Percentiles rank a stretch among this genome's conserved stretches.
These are phyloP conservation scores for Chytriomyces sp. DNA, from an alignment of 192 early-diverging fungal species.

Conservation along the genomic window DNA sequence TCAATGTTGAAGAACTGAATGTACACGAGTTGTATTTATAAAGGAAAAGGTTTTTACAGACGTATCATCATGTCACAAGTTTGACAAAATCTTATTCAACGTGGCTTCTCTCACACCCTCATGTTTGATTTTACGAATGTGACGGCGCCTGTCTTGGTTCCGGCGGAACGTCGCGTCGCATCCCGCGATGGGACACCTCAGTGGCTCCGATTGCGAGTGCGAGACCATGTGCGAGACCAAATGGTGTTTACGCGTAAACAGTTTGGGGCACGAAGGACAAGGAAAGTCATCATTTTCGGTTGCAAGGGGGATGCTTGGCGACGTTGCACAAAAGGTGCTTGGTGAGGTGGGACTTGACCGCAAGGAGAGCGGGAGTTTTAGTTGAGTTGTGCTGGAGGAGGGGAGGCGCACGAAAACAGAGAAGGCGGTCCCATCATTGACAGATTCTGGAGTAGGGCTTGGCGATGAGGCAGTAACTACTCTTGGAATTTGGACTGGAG, in stretches of 20 bases:
- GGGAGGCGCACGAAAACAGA: too few relatives aligned
- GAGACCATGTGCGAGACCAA: slow-evolving; percentile 11
- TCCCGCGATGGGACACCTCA: slow-evolving; percentile 1
- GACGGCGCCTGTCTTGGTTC: slow-evolving; percentile 11
- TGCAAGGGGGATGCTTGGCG: not conserved
- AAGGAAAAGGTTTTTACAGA: too few relatives aligned
- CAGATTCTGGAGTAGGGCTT: not conserved
- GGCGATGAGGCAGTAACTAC: not conserved
- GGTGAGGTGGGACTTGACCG: not conserved
- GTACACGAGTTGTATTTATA: too few relatives aligned
- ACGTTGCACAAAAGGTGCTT: not conserved
- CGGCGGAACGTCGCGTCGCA: slow-evolving; percentile 17
- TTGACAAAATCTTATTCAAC: too few relatives aligned
- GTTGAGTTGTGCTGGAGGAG: not conserved
- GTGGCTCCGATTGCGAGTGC: not conserved
- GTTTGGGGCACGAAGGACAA: not conserved
- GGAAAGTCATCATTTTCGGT: not conserved
- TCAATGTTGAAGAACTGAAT: too few relatives aligned
- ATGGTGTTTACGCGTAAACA: not conserved
- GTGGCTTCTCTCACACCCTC: too few relatives aligned
- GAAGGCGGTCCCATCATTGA: not conserved
- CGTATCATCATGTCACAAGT: too few relatives aligned
- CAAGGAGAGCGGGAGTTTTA: not conserved
- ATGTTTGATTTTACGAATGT: slow-evolving; percentile 6
- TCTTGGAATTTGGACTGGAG: not conserved